Evolutionary conservation across 2,329 filamentous ascomycete genomes (phyloP), one percentile per base, ranked within the genome.

Genomic region (Trichothecium sympodiale): DNA sequence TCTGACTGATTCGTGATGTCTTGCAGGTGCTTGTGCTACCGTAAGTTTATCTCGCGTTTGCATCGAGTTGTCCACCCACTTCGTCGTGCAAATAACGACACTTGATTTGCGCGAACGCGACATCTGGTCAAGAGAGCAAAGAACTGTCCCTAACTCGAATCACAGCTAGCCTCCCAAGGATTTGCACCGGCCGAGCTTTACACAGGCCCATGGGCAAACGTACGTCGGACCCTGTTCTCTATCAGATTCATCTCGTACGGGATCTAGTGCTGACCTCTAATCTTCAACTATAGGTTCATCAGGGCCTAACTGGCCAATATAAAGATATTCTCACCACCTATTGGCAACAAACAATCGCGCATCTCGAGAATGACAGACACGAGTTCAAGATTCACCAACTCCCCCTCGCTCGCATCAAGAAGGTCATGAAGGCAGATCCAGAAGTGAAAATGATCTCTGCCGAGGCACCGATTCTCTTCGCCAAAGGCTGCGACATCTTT

Each of bases 401-500:
- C 28, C 91, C 91, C 2, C 71, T 98, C 29, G 91, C 91, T n/a
- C 82, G 91, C 37, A 98, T 98, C 66, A 98, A 98, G 70, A 98
- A 98, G 61, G 91, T 98, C 46, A 98, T 98, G 91, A 98, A 98
- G 64, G 91, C 91, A 1, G 91, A 98, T 48, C 91, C 91, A 0
- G 91, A 98, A 52, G 91, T 98, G 33, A 98, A 98, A 68, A 98
- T 98, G 91, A 98, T 98, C 43, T 96, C 88, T 4, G 91, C 91
- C 8, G 91, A 98, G 62, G 91, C 91, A 2, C 91, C 91, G 2
- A 98, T 98, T 48, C 69, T 98, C 12, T 98, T 98, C 52, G 91
- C 91, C 35, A 98, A 98, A 61, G 91, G 89, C 27, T 96, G 91
- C 60, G 91, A 98, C 55, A 95, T 96, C 54, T 98, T 98, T 64